phyloP scores from a whole-genome alignment of 805 yeast genomes.

The Metschnikowia picachoensis region DNA sequence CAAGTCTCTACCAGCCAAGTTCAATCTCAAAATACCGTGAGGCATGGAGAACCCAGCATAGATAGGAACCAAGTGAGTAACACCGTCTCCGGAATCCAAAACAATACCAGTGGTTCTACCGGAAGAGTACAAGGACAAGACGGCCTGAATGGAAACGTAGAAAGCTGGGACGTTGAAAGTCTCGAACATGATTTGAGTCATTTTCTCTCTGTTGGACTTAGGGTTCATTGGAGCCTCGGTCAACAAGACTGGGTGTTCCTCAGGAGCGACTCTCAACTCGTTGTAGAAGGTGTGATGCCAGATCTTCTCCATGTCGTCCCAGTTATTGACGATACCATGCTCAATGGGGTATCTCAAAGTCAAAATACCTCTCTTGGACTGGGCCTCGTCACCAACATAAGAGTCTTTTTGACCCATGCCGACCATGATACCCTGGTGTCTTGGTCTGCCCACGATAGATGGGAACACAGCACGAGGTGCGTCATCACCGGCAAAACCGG shows the following conservation, averaged over 20 bases:
- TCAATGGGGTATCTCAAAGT: constrained; percentile 98
- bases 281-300: constrained; percentile 99
- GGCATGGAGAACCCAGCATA: constrained; percentile 99
- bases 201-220: constrained; percentile 98
- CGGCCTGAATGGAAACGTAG: constrained; percentile 98
- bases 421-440: constrained; percentile 99
- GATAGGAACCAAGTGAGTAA: constrained; percentile 99
- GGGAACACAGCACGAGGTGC: constrained; percentile 99
- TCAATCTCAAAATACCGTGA: constrained; percentile 97
- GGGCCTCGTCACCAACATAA: constrained; percentile 99
- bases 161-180: constrained; percentile 99
- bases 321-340: constrained; percentile 99
- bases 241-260: constrained; percentile 98
- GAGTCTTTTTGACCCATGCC: constrained; percentile 99
- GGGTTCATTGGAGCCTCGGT: constrained; percentile 99
- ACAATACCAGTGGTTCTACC: constrained; percentile 99
- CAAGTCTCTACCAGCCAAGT: constrained; percentile 99
- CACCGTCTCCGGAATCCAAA: constrained; percentile 99
- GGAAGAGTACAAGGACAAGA: constrained; percentile 94
- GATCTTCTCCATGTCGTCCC: constrained; percentile 99
- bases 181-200: constrained; percentile 99
- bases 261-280: constrained; percentile 99
- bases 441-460: constrained; percentile 99
- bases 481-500: constrained; percentile 99
- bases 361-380: constrained; percentile 99